These are phyloP conservation scores for Neopestalotiopsis rosae DNA, from an alignment of 2,329 filamentous ascomycete species.

Conservation along the genomic window DNA sequence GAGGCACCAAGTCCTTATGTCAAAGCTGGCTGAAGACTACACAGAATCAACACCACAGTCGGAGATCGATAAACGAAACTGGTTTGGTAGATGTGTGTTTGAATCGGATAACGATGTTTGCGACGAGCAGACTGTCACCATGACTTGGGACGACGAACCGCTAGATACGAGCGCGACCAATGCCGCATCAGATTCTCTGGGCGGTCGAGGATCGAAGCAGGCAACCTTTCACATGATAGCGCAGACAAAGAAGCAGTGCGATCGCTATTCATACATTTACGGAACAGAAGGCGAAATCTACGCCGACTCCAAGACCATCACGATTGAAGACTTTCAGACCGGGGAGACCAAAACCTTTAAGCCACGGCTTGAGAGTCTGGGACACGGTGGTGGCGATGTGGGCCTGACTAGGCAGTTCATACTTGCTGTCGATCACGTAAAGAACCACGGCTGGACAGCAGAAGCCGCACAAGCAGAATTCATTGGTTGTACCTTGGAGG, in stretches of 20 bases:
- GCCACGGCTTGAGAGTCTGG: conserved; percentile 65
- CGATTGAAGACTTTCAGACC: conserved; percentile 73
- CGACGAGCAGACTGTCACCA: conserved; percentile 89
- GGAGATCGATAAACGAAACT: conserved; percentile 60
- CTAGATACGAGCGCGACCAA: conserved; percentile 29
- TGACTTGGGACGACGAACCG: conserved; percentile 82
- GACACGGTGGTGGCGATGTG: conserved; percentile 78
- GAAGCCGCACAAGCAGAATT: conserved; percentile 74
- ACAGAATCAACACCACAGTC: conserved; percentile 51
- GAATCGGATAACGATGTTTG: conserved; percentile 92
- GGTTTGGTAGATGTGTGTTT: conserved; percentile 96
- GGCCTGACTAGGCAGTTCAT: conserved; percentile 85
- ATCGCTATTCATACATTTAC: conserved; percentile 85
- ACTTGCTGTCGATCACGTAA: conserved; percentile 78
- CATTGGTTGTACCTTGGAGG: conserved; percentile 84
- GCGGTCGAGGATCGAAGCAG: conserved; percentile 74
- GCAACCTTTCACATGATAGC: conserved; percentile 95
- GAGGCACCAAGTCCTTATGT: conserved; percentile 43
- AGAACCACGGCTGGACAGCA: conserved; percentile 70
- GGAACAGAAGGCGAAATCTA: conserved; percentile 85
- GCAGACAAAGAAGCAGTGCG: conserved; percentile 84
- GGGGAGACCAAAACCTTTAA: conserved; percentile 59
- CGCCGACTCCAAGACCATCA: conserved; percentile 81
- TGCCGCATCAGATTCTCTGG: conserved; percentile 27
- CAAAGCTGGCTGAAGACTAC: conserved; percentile 55